Conservation (phyloP, 495 filamentous ascomycete genomes). For the Aspergillus nidulans region DNA sequence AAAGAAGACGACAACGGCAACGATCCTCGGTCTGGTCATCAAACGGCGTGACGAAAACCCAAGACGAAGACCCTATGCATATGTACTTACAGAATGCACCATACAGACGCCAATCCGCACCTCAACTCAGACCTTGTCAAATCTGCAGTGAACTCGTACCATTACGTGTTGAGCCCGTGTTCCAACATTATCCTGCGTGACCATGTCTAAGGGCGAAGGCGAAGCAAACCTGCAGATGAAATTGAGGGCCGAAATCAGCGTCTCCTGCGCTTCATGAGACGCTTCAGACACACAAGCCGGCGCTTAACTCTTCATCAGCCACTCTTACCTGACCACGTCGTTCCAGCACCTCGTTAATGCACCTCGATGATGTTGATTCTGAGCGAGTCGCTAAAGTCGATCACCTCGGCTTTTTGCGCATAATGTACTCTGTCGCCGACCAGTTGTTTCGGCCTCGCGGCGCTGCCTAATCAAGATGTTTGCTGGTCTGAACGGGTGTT, state of each 20-base stretch:
- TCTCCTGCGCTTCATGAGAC: constrained; percentile 9
- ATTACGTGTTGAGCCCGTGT: neutral
- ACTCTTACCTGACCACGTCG: neutral
- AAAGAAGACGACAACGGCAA: neutral
- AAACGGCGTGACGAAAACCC: neutral
- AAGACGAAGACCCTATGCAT: neutral
- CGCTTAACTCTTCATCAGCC: neutral
- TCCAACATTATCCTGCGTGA: neutral
- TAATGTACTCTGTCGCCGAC: neutral
- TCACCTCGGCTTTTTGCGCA: neutral
- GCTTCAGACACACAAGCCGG: neutral
- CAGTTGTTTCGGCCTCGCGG: neutral
- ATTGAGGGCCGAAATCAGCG: neutral
- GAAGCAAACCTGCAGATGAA: neutral
- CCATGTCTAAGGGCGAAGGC: neutral
- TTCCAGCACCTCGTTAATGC: neutral
- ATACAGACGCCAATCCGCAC: no score
- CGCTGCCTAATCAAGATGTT: neutral
- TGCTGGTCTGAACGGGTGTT: neutral
- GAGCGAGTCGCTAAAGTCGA: neutral
- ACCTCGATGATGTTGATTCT: neutral
- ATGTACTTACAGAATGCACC: neutral
- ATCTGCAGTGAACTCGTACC: neutral
- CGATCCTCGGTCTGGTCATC: neutral
- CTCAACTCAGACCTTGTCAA: neutral